A percentile compares a stretch with the other conserved stretches of the same genome.
Evolutionary conservation across 441 rosid genomes (phyloP).

Genomic region (Gossypium schwendimanii): DNA sequence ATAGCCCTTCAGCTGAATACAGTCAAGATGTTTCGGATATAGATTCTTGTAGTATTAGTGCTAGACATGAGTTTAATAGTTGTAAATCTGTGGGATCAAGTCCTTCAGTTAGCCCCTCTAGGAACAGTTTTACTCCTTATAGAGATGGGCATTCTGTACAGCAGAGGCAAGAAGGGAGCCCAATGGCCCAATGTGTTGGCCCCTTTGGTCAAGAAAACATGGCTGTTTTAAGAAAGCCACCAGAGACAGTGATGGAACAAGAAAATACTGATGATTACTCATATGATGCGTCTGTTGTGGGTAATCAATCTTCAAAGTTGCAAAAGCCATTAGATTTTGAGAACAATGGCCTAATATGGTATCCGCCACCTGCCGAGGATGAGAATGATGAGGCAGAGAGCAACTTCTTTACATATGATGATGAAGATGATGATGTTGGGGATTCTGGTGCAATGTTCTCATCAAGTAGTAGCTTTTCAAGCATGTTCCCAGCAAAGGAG

Average conservation of each 20-base stretch:
- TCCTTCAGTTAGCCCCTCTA: constrained; percentile 84
- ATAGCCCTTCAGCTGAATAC: constrained; percentile 61
- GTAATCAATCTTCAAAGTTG: constrained; percentile 33
- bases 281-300: constrained; percentile 28
- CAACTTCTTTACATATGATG: constrained; percentile 64
- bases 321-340: constrained; percentile 72
- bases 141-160: constrained; percentile 66
- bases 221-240: constrained; percentile 57
- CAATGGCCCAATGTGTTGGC: constrained; percentile 35
- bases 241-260: constrained; percentile 37
- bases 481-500: constrained; percentile 50
- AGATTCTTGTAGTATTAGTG: constrained; percentile 78
- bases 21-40: constrained; percentile 55
- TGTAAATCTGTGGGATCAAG: constrained; percentile 71
- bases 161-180: constrained; percentile 56
- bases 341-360: constrained; percentile 77
- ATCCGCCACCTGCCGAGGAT: constrained; percentile 81
- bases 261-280: constrained; percentile 45
- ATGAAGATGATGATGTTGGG: constrained; percentile 72
- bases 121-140: constrained; percentile 72
- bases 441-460: constrained; percentile 66
- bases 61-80: constrained; percentile 63
- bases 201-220: constrained; percentile 46
- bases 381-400: constrained; percentile 67
- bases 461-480: constrained; percentile 66